phyloP scores from a whole-genome alignment of 345 rosid species.

The Microthlaspi erraticum region DNA sequence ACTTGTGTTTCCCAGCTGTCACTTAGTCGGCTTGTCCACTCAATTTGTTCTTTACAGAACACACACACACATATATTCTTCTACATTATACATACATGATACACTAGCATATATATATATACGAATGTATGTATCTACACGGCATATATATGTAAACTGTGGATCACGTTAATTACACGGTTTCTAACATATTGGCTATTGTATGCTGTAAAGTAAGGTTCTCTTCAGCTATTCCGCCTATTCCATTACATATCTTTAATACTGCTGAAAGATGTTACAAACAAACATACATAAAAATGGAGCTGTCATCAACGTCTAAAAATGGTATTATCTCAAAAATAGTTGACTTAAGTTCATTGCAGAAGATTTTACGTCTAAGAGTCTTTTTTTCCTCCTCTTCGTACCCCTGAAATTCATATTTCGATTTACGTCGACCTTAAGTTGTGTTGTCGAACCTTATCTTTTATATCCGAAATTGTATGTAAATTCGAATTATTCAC shows the following conservation, averaged over 20 bases:
- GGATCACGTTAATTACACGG: constrained; percentile 1
- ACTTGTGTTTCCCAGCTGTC: constrained; percentile 41
- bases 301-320: not conserved
- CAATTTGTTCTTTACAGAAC: constrained; percentile 39
- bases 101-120: constrained; percentile 17
- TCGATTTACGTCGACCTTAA: constrained; percentile 22
- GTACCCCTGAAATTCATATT: not conserved
- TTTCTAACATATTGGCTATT: not conserved
- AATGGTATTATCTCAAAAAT: not conserved
- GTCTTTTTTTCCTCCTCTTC: not conserved
- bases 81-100: constrained; percentile 19
- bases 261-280: not conserved
- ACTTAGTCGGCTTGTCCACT: constrained; percentile 38
- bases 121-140: constrained; percentile 7
- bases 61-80: constrained; percentile 7
- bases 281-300: no score
- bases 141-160: not conserved
- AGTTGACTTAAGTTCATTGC: not conserved
- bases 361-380: not conserved
- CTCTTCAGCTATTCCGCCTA: not conserved
- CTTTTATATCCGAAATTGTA: constrained; percentile 18
- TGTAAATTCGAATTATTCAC: constrained; percentile 19
- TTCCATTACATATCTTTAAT: not conserved
- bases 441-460: constrained; percentile 35
- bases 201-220: not conserved